phyloP scores from a whole-genome alignment of 306 rosid genomes.

The Begonia fuchsioides region DNA sequence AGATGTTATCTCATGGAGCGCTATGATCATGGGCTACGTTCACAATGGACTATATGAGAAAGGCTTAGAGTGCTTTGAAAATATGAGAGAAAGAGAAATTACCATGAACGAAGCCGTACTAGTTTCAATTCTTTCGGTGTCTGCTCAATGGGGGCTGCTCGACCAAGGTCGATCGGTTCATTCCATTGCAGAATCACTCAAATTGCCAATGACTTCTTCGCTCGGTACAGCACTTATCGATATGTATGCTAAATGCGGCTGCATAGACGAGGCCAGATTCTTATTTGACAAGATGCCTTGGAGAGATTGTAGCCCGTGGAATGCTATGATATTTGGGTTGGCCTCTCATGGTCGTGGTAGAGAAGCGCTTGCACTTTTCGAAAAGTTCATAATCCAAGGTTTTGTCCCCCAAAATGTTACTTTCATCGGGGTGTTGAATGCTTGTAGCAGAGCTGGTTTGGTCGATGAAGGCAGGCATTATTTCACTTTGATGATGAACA shows the following conservation, averaged over 20 bases:
- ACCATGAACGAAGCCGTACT: constrained; percentile 52
- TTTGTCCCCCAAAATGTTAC: constrained; percentile 38
- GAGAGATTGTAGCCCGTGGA: constrained; percentile 61
- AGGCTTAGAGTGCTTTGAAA: constrained; percentile 48
- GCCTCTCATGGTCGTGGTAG: constrained; percentile 49
- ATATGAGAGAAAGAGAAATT: constrained; percentile 29
- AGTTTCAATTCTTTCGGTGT: constrained; percentile 43
- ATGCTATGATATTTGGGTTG: constrained; percentile 65
- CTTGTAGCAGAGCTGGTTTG: constrained; percentile 61
- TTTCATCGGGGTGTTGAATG: constrained; percentile 57
- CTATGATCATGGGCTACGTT: constrained; percentile 56
- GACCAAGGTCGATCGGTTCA: constrained; percentile 40
- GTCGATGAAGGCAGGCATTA: constrained; percentile 41
- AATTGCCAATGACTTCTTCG: constrained; percentile 25
- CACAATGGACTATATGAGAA: constrained; percentile 39
- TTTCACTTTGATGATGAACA: constrained; percentile 43
- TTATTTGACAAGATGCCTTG: constrained; percentile 33
- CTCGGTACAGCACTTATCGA: constrained; percentile 61
- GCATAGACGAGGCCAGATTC: constrained; percentile 38
- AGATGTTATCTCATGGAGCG: constrained; percentile 74
- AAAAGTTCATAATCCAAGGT: constrained; percentile 30
- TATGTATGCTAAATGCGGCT: constrained; percentile 83
- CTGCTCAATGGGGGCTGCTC: constrained; percentile 53
- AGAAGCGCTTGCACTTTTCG: constrained; percentile 44
- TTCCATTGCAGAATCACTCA: constrained; percentile 31